A percentile compares a stretch with the other conserved stretches of the same genome.
These are phyloP conservation scores for Anthostomella pinea DNA, from an alignment of 2,329 filamentous ascomycete species.

Conservation along the genomic window DNA sequence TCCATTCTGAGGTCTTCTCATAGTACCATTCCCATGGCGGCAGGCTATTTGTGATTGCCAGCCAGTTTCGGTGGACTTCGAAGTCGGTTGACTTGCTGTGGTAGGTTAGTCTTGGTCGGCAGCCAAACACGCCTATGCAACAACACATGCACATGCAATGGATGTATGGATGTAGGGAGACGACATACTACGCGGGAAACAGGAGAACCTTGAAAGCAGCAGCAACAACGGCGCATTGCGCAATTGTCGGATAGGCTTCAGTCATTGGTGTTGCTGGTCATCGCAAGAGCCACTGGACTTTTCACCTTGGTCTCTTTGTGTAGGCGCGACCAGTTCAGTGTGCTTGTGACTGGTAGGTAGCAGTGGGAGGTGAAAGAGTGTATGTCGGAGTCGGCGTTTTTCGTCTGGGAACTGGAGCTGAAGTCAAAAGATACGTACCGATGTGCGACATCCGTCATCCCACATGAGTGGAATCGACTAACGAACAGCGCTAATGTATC, in stretches of 20 bases:
- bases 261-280: conserved; percentile 54
- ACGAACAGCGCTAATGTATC: no score
- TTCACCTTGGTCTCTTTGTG: not conserved
- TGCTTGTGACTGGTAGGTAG: conserved; percentile 3
- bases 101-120: no score
- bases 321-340: not conserved
- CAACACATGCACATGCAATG: no score
- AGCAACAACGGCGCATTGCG: conserved; percentile 82
- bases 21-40: conserved; percentile 91
- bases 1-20: conserved; percentile 99
- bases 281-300: conserved; percentile 9
- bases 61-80: conserved; percentile 98
- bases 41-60: conserved; percentile 89
- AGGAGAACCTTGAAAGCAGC: conserved; percentile 88
- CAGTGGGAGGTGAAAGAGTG: not conserved
- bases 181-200: conserved; percentile 86
- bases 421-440: conserved; percentile 22
- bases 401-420: conserved; percentile 16
- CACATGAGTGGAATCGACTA: no score
- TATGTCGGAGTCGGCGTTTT: no score
- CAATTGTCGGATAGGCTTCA: conserved; percentile 80
- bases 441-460: conserved; percentile 22
- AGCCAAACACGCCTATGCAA: no score
- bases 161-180: conserved; percentile 12
- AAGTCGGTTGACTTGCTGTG: conserved; percentile 99